A percentile compares a stretch with the other conserved stretches of the same genome.
Evolutionary conservation across 495 filamentous ascomycete genomes (phyloP).

Genomic region (Gamarada debralockiae): DNA sequence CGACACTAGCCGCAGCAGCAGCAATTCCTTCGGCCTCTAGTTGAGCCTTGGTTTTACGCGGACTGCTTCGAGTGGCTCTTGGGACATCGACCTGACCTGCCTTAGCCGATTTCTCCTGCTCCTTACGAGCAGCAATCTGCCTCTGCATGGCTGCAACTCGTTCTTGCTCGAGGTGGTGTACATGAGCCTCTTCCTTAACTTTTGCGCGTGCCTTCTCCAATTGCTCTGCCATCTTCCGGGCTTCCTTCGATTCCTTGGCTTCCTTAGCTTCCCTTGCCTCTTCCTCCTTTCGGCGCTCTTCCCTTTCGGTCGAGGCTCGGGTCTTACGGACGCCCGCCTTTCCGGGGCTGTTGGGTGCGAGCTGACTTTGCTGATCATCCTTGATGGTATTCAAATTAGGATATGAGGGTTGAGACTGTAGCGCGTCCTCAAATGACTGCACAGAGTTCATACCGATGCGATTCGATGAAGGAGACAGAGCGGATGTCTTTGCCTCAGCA

Average conservation of each 20-base stretch:
- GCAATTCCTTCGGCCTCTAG: constrained; percentile 37
- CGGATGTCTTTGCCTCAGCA: constrained; percentile 64
- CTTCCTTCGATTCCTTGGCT: constrained; percentile 56
- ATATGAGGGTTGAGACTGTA: constrained; percentile 31
- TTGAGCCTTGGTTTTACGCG: constrained; percentile 45
- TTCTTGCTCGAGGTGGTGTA: constrained; percentile 58
- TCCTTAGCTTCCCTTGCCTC: constrained; percentile 47
- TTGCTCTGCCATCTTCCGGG: constrained; percentile 40
- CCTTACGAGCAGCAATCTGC: constrained; percentile 35
- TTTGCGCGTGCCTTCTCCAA: constrained; percentile 54
- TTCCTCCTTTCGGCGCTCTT: constrained; percentile 46
- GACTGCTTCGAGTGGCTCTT: constrained; percentile 44
- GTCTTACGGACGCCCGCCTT: constrained; percentile 55
- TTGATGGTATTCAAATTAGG: constrained; percentile 36
- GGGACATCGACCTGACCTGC: constrained; percentile 32
- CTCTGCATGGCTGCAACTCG: constrained; percentile 44
- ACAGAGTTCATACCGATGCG: constrained; percentile 8
- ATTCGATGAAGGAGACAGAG: constrained; percentile 37
- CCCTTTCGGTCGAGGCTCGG: constrained; percentile 70
- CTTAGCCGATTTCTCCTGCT: constrained; percentile 36
- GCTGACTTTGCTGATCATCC: constrained; percentile 20
- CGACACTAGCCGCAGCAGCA: constrained; percentile 26
- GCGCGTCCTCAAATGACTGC: constrained; percentile 18
- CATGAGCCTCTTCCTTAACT: constrained; percentile 58
- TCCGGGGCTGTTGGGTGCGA: constrained; percentile 33